Evolutionary conservation across 2,329 filamentous ascomycete genomes (phyloP).

Genomic region (Blastomyces silverae): DNA sequence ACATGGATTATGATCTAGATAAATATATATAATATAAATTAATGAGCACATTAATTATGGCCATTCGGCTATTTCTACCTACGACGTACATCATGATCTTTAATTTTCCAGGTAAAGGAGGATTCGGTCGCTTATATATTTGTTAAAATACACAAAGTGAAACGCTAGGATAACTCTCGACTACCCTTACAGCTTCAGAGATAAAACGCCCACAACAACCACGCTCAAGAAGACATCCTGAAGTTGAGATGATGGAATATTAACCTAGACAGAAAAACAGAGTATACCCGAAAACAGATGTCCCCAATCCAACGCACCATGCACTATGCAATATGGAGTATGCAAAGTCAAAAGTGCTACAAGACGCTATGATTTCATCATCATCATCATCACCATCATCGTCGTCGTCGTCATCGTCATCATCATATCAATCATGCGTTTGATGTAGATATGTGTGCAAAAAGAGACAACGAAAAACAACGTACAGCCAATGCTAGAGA

Average conservation of each 20-base stretch:
- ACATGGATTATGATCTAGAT: slow-evolving; percentile 1
- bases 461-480: not conserved
- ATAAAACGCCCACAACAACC: slow-evolving; percentile 5
- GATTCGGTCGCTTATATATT: not conserved
- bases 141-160: not conserved
- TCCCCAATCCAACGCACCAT: not conserved
- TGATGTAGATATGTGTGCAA: not conserved
- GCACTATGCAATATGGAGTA: slow-evolving; percentile 4
- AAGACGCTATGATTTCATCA: not conserved
- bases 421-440: not conserved
- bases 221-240: not conserved
- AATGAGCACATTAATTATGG: not conserved
- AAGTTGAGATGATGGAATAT: not conserved
- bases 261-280: not conserved
- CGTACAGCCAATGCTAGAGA: not conserved
- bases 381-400: not conserved
- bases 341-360: not conserved
- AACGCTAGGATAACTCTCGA: not conserved
- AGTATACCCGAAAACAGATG: not conserved
- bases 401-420: not conserved
- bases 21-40: not conserved
- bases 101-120: not conserved
- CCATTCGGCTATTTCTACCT: not conserved
- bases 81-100: not conserved
- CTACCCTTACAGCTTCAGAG: not conserved